Percentiles rank a stretch among this genome's conserved stretches.
phyloP scores from a whole-genome alignment of 352 stramenopile genomes.

The Chrysophaeum taylorii region DNA sequence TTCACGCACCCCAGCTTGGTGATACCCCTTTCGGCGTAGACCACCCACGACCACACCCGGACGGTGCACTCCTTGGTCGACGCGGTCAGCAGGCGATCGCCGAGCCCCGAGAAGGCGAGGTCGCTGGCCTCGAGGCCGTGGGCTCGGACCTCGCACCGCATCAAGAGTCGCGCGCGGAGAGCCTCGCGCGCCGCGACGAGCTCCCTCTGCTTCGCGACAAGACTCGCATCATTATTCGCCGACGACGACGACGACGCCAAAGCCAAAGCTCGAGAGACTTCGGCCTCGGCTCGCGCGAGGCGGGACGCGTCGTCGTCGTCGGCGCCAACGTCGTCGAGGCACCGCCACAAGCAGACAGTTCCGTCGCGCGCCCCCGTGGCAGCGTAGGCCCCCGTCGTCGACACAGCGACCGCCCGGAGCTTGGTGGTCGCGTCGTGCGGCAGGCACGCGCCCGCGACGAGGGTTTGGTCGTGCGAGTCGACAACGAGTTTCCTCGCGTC shows the following conservation, averaged over 20 bases:
- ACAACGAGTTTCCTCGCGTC: not conserved
- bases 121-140: slow-evolving; percentile 84
- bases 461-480: not conserved
- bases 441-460: not conserved
- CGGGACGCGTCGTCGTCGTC: not conserved
- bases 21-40: too few relatives aligned
- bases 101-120: slow-evolving; percentile 73
- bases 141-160: slow-evolving; percentile 44
- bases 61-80: slow-evolving; percentile 80
- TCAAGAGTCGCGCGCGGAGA: not conserved
- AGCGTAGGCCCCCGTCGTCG: not conserved
- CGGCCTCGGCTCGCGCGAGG: too few relatives aligned
- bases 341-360: not conserved
- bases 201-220: too few relatives aligned
- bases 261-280: too few relatives aligned
- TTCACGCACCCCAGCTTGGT: too few relatives aligned
- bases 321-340: not conserved
- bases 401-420: not conserved
- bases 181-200: not conserved
- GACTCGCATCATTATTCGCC: too few relatives aligned
- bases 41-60: slow-evolving; percentile 53
- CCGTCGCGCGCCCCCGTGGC: not conserved
- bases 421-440: not conserved
- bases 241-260: too few relatives aligned
- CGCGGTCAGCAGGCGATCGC: slow-evolving; percentile 77